Conservation (phyloP, 1,139 yeast genomes). For the Debaryomyces coudertii region DNA sequence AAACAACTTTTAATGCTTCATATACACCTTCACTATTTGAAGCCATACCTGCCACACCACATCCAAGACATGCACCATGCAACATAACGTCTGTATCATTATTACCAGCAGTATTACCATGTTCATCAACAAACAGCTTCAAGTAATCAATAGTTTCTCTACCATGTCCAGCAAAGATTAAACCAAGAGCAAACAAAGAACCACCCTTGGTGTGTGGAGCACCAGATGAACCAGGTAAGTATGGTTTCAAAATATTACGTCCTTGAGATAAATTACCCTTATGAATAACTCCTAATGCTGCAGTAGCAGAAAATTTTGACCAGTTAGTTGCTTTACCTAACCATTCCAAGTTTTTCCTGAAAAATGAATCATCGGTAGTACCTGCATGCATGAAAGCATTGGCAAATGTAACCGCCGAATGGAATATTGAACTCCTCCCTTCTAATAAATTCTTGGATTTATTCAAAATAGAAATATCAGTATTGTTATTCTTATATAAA, state of each 20-base stretch:
- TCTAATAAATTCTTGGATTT: constrained; percentile 82
- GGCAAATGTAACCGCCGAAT: constrained; percentile 92
- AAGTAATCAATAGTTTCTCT: constrained; percentile 82
- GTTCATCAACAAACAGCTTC: constrained; percentile 71
- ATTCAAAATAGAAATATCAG: constrained; percentile 81
- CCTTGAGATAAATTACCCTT: constrained; percentile 95
- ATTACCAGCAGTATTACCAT: constrained; percentile 65
- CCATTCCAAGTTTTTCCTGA: constrained; percentile 92
- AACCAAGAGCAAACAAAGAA: constrained; percentile 88
- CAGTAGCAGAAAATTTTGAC: constrained; percentile 98
- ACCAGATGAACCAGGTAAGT: constrained; percentile 80
- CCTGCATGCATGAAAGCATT: constrained; percentile 97
- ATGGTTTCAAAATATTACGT: constrained; percentile 82
- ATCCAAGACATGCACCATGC: constrained; percentile 96
- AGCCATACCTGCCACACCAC: constrained; percentile 98
- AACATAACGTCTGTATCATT: constrained; percentile 83
- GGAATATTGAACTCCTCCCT: constrained; percentile 92
- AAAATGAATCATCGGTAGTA: constrained; percentile 92
- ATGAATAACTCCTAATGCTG: constrained; percentile 96
- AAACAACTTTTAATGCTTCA: constrained; percentile 80
- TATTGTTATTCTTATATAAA: constrained; percentile 80
- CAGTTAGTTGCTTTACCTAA: constrained; percentile 95
- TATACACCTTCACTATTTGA: constrained; percentile 73
- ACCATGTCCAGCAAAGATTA: constrained; percentile 96
- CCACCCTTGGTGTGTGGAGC: constrained; percentile 96